These are phyloP conservation scores for Hymenoscyphus repandus DNA, from an alignment of 2,329 filamentous ascomycete species.

Conservation along the genomic window DNA sequence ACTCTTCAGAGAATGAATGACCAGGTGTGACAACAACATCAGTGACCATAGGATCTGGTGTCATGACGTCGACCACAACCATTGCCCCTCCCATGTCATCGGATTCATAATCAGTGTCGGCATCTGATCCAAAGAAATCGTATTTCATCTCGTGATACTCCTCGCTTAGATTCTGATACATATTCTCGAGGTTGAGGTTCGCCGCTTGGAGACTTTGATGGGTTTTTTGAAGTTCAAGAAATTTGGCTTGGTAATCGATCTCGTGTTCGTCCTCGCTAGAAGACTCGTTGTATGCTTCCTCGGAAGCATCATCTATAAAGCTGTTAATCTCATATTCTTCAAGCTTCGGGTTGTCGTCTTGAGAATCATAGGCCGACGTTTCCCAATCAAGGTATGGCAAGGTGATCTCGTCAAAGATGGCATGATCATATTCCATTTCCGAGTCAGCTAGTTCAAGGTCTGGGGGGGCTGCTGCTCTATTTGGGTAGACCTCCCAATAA, in stretches of 20 bases:
- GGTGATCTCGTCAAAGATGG: no score
- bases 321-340: constrained; percentile 24
- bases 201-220: neutral
- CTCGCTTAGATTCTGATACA: constrained; percentile 1
- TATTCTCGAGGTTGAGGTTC: constrained; percentile 2
- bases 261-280: constrained; percentile 14
- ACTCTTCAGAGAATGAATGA: constrained; percentile 6
- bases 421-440: no score
- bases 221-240: constrained; percentile 2
- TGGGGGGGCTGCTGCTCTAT: no score
- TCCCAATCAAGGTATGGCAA: constrained; percentile 21
- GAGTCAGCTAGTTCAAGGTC: no score
- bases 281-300: neutral
- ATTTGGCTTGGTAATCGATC: constrained; percentile 21
- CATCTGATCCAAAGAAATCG: constrained; percentile 15
- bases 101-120: constrained; percentile 7
- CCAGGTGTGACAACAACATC: constrained; percentile 20
- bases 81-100: constrained; percentile 11
- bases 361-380: constrained; percentile 27
- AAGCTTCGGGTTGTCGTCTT: constrained; percentile 16
- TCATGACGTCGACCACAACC: constrained; percentile 12
- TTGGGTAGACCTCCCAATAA: no score
- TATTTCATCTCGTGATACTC: constrained; percentile 13
- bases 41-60: constrained; percentile 14
- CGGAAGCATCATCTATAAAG: constrained; percentile 12